Conservation (phyloP, 2,329 filamentous ascomycete species). For the Fonsecaea nubica region DNA sequence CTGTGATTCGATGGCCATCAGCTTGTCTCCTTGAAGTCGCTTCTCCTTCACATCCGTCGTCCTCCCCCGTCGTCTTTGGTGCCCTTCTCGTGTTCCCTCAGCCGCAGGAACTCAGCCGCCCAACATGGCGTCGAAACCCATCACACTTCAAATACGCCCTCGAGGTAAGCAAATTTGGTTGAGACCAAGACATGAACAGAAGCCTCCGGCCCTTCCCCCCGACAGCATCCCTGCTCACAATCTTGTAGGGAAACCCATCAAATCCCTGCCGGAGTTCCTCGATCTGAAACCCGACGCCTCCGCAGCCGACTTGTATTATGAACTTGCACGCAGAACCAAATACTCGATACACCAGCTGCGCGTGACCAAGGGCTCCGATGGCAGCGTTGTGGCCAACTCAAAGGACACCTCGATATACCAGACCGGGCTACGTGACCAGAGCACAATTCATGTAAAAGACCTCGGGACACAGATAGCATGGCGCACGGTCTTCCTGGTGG, state of each 20-base stretch:
- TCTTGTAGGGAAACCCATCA: constrained; percentile 65
- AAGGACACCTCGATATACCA: constrained; percentile 60
- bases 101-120: constrained; percentile 1
- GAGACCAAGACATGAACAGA: not conserved
- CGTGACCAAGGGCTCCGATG: constrained; percentile 70
- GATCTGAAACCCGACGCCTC: constrained; percentile 59
- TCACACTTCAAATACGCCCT: constrained; percentile 51
- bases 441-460: constrained; percentile 84
- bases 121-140: constrained; percentile 46
- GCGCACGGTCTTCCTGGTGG: constrained; percentile 92
- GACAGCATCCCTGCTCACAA: constrained; percentile 26
- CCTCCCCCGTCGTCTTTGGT: not conserved
- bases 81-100: not conserved
- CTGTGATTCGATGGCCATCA: not conserved
- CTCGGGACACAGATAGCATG: constrained; percentile 88
- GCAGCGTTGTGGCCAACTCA: constrained; percentile 62
- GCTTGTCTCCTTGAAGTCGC: not conserved
- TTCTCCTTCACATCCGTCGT: not conserved
- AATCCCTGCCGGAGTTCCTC: constrained; percentile 64
- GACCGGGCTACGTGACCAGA: constrained; percentile 64
- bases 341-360: constrained; percentile 66
- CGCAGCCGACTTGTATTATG: constrained; percentile 62
- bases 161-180: constrained; percentile 47
- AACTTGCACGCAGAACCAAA: constrained; percentile 61
- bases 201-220: not conserved